Evolutionary conservation across 2,329 filamentous ascomycete species (phyloP).

Genomic region (Aspergillus caelatus): DNA sequence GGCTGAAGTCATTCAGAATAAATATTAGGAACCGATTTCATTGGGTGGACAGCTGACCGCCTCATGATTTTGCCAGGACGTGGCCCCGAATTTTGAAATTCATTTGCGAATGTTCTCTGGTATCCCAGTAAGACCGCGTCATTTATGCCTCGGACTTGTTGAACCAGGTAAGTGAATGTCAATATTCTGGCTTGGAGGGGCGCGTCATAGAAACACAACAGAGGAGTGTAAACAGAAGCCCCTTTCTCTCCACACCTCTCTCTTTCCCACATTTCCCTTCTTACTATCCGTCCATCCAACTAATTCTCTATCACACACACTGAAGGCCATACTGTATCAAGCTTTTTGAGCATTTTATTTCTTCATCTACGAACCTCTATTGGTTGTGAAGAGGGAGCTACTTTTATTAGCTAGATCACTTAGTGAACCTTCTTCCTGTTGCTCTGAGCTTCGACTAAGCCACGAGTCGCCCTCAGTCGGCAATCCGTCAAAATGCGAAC

Average conservation of each 20-base stretch:
- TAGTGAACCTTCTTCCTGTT: neutral
- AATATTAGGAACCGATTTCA: neutral
- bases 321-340: neutral
- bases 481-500: conserved; percentile 36
- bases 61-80: conserved; percentile 19
- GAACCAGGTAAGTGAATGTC: conserved; percentile 18
- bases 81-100: conserved; percentile 21
- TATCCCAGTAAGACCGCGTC: conserved; percentile 1
- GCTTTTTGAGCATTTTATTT: neutral
- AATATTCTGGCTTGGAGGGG: conserved; percentile 1
- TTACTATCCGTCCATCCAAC: conserved; percentile 7
- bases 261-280: conserved; percentile 8
- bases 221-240: neutral
- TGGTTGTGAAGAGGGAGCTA: neutral
- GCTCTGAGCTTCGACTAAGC: conserved; percentile 3
- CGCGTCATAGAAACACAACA: conserved; percentile 11
- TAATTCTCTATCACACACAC: neutral
- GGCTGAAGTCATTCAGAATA: neutral
- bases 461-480: neutral
- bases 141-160: conserved; percentile 9
- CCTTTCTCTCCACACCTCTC: conserved; percentile 2
- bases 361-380: neutral
- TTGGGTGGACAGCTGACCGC: conserved; percentile 17
- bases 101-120: conserved; percentile 2
- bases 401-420: neutral